phyloP scores from a whole-genome alignment of 306 rosid genomes.

The Acacia acuminata region DNA sequence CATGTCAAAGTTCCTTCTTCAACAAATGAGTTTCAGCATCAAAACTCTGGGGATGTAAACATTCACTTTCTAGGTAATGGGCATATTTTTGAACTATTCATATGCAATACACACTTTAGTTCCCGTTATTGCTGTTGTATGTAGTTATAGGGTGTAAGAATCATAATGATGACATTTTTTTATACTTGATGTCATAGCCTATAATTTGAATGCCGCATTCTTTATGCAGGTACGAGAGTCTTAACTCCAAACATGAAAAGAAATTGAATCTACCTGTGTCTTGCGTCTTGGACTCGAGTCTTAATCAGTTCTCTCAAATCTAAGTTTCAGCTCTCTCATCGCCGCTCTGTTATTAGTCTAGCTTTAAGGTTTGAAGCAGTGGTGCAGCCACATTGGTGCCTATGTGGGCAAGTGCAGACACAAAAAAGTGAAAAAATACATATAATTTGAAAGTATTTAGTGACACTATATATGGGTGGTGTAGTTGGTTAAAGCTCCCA shows the following conservation, averaged over 20 bases:
- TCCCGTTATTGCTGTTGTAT: not conserved
- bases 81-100: not conserved
- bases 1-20: not conserved
- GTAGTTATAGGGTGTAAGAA: not conserved
- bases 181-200: not conserved
- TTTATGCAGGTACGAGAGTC: not conserved
- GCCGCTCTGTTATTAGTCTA: not conserved
- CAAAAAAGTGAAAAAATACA: no score
- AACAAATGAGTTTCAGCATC: constrained; percentile 22
- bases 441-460: no score
- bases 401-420: no score
- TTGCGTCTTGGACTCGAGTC: no score
- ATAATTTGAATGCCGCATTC: not conserved
- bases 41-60: not conserved
- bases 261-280: no score
- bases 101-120: not conserved
- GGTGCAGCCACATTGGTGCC: no score
- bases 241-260: not conserved
- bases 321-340: not conserved
- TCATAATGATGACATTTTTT: no score
- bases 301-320: not conserved
- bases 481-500: no score
- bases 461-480: no score
- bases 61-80: not conserved
- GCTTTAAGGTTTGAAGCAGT: not conserved